Conservation (phyloP, 2,329 filamentous ascomycete species). For the Diaporthe sp. region DNA sequence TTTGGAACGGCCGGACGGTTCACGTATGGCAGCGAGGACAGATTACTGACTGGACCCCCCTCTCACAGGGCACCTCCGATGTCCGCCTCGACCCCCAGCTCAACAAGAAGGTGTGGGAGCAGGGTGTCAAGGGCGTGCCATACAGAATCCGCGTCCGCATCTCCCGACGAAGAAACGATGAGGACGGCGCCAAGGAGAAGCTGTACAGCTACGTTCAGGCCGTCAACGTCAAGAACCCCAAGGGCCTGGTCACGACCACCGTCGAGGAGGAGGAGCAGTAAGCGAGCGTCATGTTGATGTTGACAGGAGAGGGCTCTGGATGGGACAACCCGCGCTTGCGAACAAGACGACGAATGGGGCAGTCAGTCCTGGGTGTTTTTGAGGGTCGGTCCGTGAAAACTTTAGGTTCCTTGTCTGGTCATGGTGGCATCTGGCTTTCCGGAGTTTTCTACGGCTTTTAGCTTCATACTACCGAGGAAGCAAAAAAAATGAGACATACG, state of each 20-base stretch:
- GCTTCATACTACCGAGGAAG: conserved; percentile 56
- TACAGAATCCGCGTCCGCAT: conserved; percentile 98
- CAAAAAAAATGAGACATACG: conserved; percentile 41
- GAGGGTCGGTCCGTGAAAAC: conserved; percentile 45
- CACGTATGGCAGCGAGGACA: conserved; percentile 2
- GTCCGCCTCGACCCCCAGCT: conserved; percentile 98
- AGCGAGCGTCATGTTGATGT: conserved; percentile 22
- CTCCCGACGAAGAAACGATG: conserved; percentile 99
- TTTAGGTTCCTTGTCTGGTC: conserved; percentile 50
- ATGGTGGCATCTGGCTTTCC: conserved; percentile 60
- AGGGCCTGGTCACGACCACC: conserved; percentile 94
- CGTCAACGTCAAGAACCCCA: conserved; percentile 99
- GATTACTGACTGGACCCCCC: conserved; percentile 31
- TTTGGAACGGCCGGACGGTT: background rate
- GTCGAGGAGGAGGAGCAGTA: conserved; percentile 77
- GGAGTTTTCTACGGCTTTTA: conserved; percentile 61
- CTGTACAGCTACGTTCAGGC: conserved; percentile 99
- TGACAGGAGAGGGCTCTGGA: conserved; percentile 24
- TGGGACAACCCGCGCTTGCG: conserved; percentile 27
- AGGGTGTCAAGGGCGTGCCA: conserved; percentile 98
- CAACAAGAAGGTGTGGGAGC: conserved; percentile 99
- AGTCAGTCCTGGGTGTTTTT: conserved; percentile 38
- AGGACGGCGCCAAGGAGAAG: conserved; percentile 99
- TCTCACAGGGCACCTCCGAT: conserved; percentile 87
- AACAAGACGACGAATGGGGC: conserved; percentile 47